These are phyloP conservation scores for Diaporthe longicolla DNA, from an alignment of 2,329 filamentous ascomycete genomes.

Conservation along the genomic window DNA sequence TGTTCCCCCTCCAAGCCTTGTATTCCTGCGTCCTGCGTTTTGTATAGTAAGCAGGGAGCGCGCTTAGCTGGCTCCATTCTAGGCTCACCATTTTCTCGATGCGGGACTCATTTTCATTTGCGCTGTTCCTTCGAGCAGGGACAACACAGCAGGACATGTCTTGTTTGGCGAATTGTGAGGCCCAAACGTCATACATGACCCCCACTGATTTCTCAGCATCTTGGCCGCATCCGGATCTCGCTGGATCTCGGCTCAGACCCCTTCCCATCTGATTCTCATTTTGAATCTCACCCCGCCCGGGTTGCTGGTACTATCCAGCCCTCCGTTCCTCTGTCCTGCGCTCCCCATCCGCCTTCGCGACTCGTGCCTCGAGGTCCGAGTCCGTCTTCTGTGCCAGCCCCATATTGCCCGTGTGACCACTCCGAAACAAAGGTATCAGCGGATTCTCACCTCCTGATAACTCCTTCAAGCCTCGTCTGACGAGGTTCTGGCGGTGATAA, in stretches of 20 bases:
- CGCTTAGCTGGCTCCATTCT: neutral
- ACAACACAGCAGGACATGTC: neutral
- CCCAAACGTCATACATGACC: neutral
- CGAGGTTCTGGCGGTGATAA: neutral
- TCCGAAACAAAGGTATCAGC: conserved; percentile 24
- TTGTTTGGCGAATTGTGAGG: neutral
- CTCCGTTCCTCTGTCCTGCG: neutral
- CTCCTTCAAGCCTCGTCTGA: conserved; percentile 33
- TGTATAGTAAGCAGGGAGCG: neutral
- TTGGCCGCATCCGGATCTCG: no score
- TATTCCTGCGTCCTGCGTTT: neutral
- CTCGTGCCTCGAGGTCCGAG: neutral
- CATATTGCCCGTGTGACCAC: conserved; percentile 4
- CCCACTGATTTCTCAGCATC: neutral
- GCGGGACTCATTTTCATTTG: neutral
- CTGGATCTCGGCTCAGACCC: neutral
- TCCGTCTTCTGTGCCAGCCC: neutral
- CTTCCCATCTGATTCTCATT: conserved; percentile 12
- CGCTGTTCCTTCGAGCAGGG: neutral
- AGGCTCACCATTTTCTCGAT: conserved; percentile 3
- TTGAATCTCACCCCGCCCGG: conserved; percentile 1
- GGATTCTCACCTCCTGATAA: conserved; percentile 12
- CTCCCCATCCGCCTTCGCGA: neutral
- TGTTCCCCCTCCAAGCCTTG: neutral
- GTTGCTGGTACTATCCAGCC: neutral